These are phyloP conservation scores for Pseudogymnoascus sp. DNA, from an alignment of 2,329 filamentous ascomycete genomes.

Conservation along the genomic window DNA sequence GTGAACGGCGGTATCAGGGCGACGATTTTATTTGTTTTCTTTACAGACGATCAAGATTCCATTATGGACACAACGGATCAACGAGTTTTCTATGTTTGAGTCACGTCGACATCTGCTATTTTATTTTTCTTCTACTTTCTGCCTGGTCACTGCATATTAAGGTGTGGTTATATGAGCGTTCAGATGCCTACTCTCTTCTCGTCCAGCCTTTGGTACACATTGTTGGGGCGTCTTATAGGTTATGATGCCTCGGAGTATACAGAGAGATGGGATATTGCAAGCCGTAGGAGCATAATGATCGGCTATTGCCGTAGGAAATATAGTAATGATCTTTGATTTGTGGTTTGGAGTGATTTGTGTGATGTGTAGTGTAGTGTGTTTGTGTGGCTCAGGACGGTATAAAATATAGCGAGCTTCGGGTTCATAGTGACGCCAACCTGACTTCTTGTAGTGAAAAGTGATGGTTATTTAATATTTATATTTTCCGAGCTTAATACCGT, in stretches of 20 bases:
- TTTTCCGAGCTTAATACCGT: background rate
- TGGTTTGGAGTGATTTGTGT: background rate
- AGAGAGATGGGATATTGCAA: conserved; percentile 5
- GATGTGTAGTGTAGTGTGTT: background rate
- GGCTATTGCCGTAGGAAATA: conserved; percentile 7
- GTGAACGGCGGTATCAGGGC: background rate
- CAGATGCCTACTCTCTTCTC: conserved; percentile 1
- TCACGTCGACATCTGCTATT: background rate
- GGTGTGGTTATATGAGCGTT: conserved; percentile 6
- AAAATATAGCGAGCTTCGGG: background rate
- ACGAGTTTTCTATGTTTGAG: conserved; percentile 9
- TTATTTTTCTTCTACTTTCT: background rate
- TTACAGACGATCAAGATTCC: background rate
- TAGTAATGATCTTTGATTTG: background rate
- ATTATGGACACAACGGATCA: background rate
- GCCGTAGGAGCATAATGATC: background rate
- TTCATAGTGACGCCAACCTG: background rate
- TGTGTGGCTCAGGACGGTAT: too few relatives aligned
- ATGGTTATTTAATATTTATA: background rate
- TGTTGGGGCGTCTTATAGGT: conserved; percentile 9
- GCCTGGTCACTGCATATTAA: conserved; percentile 6
- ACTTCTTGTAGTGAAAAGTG: background rate
- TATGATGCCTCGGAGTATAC: conserved; percentile 7
- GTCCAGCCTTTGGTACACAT: conserved; percentile 6
- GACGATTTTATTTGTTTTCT: background rate